These are phyloP conservation scores for Teratosphaeria gauchensis DNA, from an alignment of 2,329 filamentous ascomycete species.

Conservation along the genomic window DNA sequence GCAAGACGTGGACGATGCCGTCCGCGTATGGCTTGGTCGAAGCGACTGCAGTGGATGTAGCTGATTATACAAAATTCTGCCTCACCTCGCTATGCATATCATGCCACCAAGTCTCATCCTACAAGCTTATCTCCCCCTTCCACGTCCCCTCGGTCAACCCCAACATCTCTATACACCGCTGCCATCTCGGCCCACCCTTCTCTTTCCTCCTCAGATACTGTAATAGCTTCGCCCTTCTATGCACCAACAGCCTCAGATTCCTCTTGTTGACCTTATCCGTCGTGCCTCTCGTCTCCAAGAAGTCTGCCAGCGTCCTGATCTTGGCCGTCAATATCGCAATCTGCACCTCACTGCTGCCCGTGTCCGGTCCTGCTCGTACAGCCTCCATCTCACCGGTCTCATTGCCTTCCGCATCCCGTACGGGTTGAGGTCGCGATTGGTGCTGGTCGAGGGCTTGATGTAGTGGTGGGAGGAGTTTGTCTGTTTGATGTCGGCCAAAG, in stretches of 20 bases:
- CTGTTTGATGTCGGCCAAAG: slow-evolving; percentile 88
- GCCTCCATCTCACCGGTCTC: slow-evolving; percentile 28
- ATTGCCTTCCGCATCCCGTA: neutral
- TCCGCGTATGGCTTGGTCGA: neutral
- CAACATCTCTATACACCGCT: slow-evolving; percentile 71
- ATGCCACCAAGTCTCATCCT: slow-evolving; percentile 15
- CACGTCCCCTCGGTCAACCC: slow-evolving; percentile 82
- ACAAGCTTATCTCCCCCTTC: slow-evolving; percentile 78
- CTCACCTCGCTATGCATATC: neutral
- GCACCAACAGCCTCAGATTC: slow-evolving; percentile 74
- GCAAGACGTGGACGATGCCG: neutral
- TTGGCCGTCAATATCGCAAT: slow-evolving; percentile 90
- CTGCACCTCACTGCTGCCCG: slow-evolving; percentile 94
- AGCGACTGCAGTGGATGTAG: neutral
- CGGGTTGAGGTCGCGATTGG: slow-evolving; percentile 5
- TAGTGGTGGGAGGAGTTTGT: slow-evolving; percentile 56
- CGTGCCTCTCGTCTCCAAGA: slow-evolving; percentile 59
- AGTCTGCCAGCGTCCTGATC: slow-evolving; percentile 70
- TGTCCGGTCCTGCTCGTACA: slow-evolving; percentile 77
- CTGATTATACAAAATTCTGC: neutral
- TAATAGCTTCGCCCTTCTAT: slow-evolving; percentile 80
- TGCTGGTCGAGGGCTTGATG: slow-evolving; percentile 29
- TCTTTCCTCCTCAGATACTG: slow-evolving; percentile 83
- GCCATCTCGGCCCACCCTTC: slow-evolving; percentile 82
- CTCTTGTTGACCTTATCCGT: slow-evolving; percentile 93